Conservation (phyloP, 2,329 filamentous ascomycete species). For the Pestalotiopsis sp. region DNA sequence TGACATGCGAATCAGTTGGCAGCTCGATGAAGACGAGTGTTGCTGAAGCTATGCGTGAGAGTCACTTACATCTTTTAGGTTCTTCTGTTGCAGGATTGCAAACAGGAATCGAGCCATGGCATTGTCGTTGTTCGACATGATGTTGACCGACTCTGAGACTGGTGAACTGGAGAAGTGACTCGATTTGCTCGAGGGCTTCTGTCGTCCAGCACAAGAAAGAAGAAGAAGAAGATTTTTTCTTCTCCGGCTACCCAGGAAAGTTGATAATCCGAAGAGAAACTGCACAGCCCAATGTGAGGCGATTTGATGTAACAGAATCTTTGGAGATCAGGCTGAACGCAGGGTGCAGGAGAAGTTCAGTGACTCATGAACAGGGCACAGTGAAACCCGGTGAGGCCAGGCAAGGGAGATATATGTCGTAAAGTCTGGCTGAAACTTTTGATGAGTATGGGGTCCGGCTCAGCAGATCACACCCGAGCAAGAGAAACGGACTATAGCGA, state of each 20-base stretch:
- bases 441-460: constrained; percentile 24
- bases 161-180: not conserved
- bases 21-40: not conserved
- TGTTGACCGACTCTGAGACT: constrained; percentile 19
- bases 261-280: constrained; percentile 26
- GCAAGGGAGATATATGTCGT: constrained; percentile 40
- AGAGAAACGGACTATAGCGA: constrained; percentile 27
- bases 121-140: constrained; percentile 60
- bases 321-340: constrained; percentile 30
- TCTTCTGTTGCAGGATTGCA: constrained; percentile 62
- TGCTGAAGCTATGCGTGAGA: not conserved
- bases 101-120: constrained; percentile 61
- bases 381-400: constrained; percentile 46
- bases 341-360: constrained; percentile 32
- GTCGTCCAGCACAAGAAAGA: not conserved
- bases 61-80: constrained; percentile 60
- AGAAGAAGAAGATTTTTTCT: not conserved
- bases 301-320: constrained; percentile 21
- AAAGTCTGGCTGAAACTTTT: constrained; percentile 27
- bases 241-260: not conserved
- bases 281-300: constrained; percentile 28
- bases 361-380: constrained; percentile 38
- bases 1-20: constrained; percentile 30
- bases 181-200: not conserved
- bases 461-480: constrained; percentile 32